A percentile compares a stretch with the other conserved stretches of the same genome.
These are phyloP conservation scores for Boletus vinaceobasis DNA, from an alignment of 768 basidiomycete genomes.

Conservation along the genomic window DNA sequence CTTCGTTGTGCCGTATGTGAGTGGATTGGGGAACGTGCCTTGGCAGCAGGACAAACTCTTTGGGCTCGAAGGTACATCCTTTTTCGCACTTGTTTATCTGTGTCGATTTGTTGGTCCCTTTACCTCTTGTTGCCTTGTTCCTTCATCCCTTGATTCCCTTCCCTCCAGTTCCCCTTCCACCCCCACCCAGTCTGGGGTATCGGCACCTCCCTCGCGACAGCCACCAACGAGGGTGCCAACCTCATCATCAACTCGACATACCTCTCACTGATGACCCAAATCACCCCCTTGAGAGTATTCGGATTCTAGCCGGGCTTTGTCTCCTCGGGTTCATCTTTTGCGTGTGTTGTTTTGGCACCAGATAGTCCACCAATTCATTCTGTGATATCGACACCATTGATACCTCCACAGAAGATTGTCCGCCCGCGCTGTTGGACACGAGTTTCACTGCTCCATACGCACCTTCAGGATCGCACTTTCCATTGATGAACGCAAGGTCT, in stretches of 20 bases:
- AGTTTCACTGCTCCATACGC: no score
- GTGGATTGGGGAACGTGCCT: slow-evolving; percentile 74
- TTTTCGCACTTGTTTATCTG: not conserved
- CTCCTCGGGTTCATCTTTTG: slow-evolving; percentile 69
- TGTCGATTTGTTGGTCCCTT: not conserved
- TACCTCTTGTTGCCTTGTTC: not conserved
- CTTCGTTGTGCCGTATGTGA: slow-evolving; percentile 80
- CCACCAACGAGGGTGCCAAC: slow-evolving; percentile 77
- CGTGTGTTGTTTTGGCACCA: slow-evolving; percentile 61
- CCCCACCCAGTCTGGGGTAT: slow-evolving; percentile 59
- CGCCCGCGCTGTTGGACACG: no score
- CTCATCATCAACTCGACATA: slow-evolving; percentile 78
- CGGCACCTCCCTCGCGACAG: slow-evolving; percentile 70
- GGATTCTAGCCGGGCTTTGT: slow-evolving; percentile 76
- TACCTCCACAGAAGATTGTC: no score
- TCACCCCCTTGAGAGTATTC: slow-evolving; percentile 74
- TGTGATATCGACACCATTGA: no score
- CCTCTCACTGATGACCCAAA: slow-evolving; percentile 69
- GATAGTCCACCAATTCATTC: no score
- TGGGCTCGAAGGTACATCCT: slow-evolving; percentile 23
- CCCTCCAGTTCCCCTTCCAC: not conserved
- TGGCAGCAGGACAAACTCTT: slow-evolving; percentile 90
- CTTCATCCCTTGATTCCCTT: not conserved
- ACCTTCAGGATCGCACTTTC: no score
- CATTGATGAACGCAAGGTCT: no score